A percentile compares a stretch with the other conserved stretches of the same genome.
These are phyloP conservation scores for Parasitella parasitica DNA, from an alignment of 371 early-diverging fungal genomes.

Conservation along the genomic window DNA sequence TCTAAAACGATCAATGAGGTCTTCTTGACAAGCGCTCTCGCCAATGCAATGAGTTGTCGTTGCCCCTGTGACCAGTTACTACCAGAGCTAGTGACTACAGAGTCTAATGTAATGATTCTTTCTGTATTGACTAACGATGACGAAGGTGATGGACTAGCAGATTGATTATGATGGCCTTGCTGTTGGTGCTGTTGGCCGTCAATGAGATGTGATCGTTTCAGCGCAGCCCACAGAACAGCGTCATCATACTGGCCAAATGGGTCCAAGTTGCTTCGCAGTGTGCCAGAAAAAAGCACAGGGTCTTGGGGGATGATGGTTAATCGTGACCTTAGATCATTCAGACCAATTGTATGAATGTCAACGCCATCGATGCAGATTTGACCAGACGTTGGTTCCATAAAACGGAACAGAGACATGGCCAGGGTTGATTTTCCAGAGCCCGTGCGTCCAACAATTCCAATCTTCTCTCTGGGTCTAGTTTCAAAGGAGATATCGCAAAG, in stretches of 20 bases:
- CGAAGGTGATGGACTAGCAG: neutral
- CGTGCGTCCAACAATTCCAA: conserved; percentile 63
- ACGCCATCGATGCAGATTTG: conserved; percentile 70
- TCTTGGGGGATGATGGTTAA: conserved; percentile 76
- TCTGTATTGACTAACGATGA: neutral
- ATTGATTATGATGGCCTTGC: neutral
- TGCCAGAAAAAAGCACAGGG: conserved; percentile 77
- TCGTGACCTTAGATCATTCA: conserved; percentile 60
- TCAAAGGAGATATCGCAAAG: conserved; percentile 66
- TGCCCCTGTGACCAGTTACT: conserved; percentile 86
- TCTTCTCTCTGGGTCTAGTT: conserved; percentile 51
- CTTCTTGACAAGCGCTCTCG: conserved; percentile 79
- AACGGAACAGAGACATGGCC: conserved; percentile 69
- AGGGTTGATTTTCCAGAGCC: conserved; percentile 69
- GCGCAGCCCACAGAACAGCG: conserved; percentile 73
- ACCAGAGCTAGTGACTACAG: conserved; percentile 70
- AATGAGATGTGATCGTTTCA: conserved; percentile 62
- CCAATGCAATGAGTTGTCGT: conserved; percentile 84
- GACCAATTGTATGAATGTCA: conserved; percentile 63
- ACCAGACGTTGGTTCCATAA: conserved; percentile 67
- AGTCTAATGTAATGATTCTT: conserved; percentile 58
- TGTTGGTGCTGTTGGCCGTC: conserved; percentile 40
- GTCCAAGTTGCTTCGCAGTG: conserved; percentile 78
- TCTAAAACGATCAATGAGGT: conserved; percentile 82
- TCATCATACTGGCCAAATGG: conserved; percentile 70